phyloP scores from a whole-genome alignment of 306 rosid genomes.

The Acacia melanoxylon region DNA sequence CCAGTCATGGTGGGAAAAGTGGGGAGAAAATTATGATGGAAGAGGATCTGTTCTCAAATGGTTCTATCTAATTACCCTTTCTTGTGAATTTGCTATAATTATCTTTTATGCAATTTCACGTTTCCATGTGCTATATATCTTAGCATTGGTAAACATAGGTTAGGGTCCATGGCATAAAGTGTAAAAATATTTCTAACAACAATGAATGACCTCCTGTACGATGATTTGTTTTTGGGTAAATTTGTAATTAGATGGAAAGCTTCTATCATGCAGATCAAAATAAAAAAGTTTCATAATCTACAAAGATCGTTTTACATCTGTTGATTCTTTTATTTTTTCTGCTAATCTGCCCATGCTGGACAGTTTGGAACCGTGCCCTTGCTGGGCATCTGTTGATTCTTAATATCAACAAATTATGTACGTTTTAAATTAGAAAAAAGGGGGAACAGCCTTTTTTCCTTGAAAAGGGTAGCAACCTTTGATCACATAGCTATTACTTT shows the following conservation, averaged over 20 bases:
- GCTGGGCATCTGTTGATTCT: not conserved
- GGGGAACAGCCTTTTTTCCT: too few species aligned
- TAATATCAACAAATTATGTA: not conserved
- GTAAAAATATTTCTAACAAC: not conserved
- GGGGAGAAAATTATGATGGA: conserved; percentile 99
- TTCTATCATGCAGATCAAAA: not conserved
- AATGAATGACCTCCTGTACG: not conserved
- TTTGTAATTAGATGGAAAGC: not conserved
- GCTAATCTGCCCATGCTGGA: too few species aligned
- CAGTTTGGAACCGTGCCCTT: too few species aligned
- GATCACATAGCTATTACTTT: not conserved
- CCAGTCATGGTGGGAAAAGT: conserved; percentile 99
- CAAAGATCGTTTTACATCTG: not conserved
- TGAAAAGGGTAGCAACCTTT: not conserved
- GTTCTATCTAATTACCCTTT: conserved; percentile 42
- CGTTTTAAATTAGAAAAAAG: not conserved
- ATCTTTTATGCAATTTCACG: conserved; percentile 25
- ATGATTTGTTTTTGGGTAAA: not conserved
- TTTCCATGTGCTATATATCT: conserved; percentile 5
- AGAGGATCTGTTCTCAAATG: conserved; percentile 98
- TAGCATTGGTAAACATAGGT: not conserved
- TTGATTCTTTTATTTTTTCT: not conserved
- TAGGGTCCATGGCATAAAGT: not conserved
- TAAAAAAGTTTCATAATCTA: not conserved
- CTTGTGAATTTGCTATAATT: conserved; percentile 3